Evolutionary conservation across 306 rosid species (phyloP), one percentile per base, ranked within the genome.

Genomic region (Cucumis melo): DNA sequence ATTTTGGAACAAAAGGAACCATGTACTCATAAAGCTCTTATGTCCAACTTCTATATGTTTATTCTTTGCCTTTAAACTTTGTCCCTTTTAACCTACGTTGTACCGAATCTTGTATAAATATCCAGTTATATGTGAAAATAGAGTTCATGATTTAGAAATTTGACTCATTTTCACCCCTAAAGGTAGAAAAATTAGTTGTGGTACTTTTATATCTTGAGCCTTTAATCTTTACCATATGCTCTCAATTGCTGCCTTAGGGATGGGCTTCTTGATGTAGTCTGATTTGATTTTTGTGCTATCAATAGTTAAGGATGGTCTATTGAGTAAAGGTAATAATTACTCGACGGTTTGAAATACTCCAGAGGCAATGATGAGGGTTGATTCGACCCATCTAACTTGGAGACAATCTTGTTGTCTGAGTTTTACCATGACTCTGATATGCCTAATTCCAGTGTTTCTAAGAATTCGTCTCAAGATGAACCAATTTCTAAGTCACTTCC

Each of bases 81-180:
- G 81, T 87, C 11, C 93, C 54, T 79, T 46, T 92, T 96, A 92
- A 2, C 9, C 5, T 0, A 78, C 32, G 3, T 87, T 0, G 54
- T 86, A 89, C 81, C 88, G 91, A 34, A 91, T 86, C 64, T 85
- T 86, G 85, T 84, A 92, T 0, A 89, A 68, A 9, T 84, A 79
- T 64, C 93, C 93, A 20, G 88, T 87, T 66, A 95, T 84, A 53
- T 89, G 97, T 36, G 95, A 91, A 46, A 91, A 91, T 0, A 95
- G 93, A 15, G 20, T 87, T 70, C 79, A 83, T 0, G 87, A 83
- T 59, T 89, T 89, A 0, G 91, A 74, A 29, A 93, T 84, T 6
- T 75, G 77, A 76, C 83, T 80, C 98, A 87, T 91, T 83, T 21
- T 83, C 66, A 91, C 98, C 0, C 98, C 98, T 57, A 88, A 93